Evolutionary conservation across 495 filamentous ascomycete genomes (phyloP), one percentile per base, ranked within the genome.

Genomic region (Cairneyella variabilis): DNA sequence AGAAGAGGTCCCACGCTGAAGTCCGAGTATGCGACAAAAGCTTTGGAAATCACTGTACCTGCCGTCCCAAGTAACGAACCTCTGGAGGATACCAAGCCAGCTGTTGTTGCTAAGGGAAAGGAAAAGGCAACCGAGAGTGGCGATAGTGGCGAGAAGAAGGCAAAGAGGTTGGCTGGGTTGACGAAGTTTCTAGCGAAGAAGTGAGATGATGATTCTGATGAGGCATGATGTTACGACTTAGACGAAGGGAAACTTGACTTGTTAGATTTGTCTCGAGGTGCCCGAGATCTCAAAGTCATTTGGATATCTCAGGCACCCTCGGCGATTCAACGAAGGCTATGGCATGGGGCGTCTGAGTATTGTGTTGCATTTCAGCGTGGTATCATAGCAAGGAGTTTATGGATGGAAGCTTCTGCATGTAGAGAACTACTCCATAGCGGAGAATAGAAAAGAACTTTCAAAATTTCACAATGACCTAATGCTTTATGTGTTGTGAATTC

Each of bases 141-240:
- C 16, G 45, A 38, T 22, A 30, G 49, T 32, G 43, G 40, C n/a
- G 70, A 73, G 1, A 66, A 62, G 11, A 60, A 68, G 9, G 63
- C 57, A 22, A 74, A 76, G 64, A 76, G 76, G 59, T 67, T 88
- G 51, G 80, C 85, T 2, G 90, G 86, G 67, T 89, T 85, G 80
- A 67, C 90, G 21, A 88, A 88, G 61, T 77, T 51, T 39, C 25
- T 76, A 4, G 79, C 71, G 9, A 79, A 78, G 65, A 77, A 79
- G 57, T 73, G 51, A 70, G 51, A 9, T 21, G 32, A 22, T 52
- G 30, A 37, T 23, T 28, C 46, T 25, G 12, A 54, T 50, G 43
- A 30, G 22, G 3, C 9, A 51, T 45, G 41, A 41, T 2, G 28
- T 46, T 37, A 46, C 23, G 32, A 12, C 9, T 41, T 42, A 23